phyloP scores from a whole-genome alignment of 345 rosid genomes.

The Dipteronia sinensis region DNA sequence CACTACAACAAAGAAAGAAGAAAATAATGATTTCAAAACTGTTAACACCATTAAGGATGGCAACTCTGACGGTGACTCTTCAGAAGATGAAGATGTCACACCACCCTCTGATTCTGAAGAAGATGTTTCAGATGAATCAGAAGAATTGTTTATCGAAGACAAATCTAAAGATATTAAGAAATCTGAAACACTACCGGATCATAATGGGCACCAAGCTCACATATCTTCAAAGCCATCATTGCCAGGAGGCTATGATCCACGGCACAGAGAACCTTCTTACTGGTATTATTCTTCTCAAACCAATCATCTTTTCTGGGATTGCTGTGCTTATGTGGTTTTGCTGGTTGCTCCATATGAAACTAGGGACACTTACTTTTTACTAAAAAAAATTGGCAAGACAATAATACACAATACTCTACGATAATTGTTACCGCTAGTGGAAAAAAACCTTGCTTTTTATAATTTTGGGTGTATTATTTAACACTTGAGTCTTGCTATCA shows the following conservation, averaged over 20 bases:
- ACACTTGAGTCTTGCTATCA: too few relatives aligned
- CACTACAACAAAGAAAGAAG: slow-evolving; percentile 37
- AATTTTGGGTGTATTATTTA: neutral
- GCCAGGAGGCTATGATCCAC: slow-evolving; percentile 90
- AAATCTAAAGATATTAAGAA: slow-evolving; percentile 34
- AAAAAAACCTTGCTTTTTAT: neutral
- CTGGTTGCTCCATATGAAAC: neutral
- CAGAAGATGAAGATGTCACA: slow-evolving; percentile 56
- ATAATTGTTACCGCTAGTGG: neutral
- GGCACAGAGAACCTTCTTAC: slow-evolving; percentile 92
- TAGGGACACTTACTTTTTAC: too few relatives aligned
- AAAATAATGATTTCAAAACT: slow-evolving; percentile 22
- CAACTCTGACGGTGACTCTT: slow-evolving; percentile 45
- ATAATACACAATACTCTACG: too few relatives aligned
- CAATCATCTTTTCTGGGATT: neutral
- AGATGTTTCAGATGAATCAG: slow-evolving; percentile 58
- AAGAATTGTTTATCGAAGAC: slow-evolving; percentile 43
- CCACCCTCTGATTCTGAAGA: slow-evolving; percentile 54
- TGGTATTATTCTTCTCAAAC: slow-evolving; percentile 43
- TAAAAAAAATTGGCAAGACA: too few relatives aligned
- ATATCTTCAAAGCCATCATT: slow-evolving; percentile 38
- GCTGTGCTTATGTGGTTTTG: neutral
- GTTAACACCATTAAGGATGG: slow-evolving; percentile 28
- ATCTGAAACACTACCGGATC: slow-evolving; percentile 30
- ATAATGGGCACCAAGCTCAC: slow-evolving; percentile 29